Evolutionary conservation across 225 moss, liverwort and hornwort species (phyloP).

Genomic region (Straminergon stramineum): DNA sequence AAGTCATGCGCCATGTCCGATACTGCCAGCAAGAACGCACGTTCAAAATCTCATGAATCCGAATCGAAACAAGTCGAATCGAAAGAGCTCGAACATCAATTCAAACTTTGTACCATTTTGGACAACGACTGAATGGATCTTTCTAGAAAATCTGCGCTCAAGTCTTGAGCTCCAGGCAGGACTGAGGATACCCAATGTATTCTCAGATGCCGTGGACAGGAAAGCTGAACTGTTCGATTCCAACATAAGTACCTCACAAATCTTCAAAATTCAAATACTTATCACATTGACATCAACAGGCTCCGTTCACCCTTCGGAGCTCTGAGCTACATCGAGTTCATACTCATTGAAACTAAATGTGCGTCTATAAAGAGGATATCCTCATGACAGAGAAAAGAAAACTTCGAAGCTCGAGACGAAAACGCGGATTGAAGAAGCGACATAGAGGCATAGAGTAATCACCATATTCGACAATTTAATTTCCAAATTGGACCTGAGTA

Average conservation of each 20-base stretch:
- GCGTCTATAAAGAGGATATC: neutral
- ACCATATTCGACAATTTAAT: neutral
- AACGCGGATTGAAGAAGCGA: neutral
- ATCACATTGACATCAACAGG: neutral
- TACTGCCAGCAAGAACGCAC: neutral
- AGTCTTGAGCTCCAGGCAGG: neutral
- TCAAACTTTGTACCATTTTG: neutral
- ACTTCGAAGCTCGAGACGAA: neutral
- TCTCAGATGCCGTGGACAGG: neutral
- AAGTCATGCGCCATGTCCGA: neutral
- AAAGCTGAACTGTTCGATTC: neutral
- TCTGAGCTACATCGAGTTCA: neutral
- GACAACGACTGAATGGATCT: neutral
- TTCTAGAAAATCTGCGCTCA: neutral
- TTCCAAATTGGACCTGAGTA: neutral
- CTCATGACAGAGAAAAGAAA: neutral
- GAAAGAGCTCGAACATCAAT: neutral
- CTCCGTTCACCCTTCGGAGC: neutral
- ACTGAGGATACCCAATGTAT: neutral
- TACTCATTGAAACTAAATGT: neutral
- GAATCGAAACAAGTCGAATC: neutral
- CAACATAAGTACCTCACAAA: neutral
- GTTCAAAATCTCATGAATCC: neutral
- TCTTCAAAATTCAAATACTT: neutral
- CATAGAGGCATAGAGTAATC: neutral